These are phyloP conservation scores for Metschnikowia dekortorum DNA, from an alignment of 805 yeast genomes.

Conservation along the genomic window DNA sequence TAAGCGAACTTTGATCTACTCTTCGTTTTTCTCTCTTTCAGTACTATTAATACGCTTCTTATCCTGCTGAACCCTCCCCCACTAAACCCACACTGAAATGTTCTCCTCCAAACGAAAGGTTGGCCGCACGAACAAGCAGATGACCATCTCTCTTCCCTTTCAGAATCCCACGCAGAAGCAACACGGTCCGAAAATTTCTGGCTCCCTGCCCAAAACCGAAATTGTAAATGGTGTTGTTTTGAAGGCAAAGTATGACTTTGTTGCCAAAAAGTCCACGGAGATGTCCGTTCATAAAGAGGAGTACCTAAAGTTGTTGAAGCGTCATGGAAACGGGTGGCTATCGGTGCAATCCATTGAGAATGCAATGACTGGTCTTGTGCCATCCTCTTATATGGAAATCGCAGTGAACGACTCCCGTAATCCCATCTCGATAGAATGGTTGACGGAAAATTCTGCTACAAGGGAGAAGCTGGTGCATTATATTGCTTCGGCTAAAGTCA, in stretches of 20 bases:
- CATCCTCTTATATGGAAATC: slow-evolving; percentile 37
- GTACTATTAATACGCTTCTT: not conserved
- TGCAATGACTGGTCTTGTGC: slow-evolving; percentile 28
- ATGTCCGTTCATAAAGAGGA: slow-evolving; percentile 25
- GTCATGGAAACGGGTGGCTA: slow-evolving; percentile 41
- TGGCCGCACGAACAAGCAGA: not conserved
- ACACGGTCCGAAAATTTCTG: slow-evolving; percentile 19
- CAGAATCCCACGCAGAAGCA: not conserved
- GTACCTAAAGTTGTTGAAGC: slow-evolving; percentile 27
- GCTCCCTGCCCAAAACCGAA: slow-evolving; percentile 23
- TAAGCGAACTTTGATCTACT: not conserved
- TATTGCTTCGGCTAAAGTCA: slow-evolving; percentile 17
- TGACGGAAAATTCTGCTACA: slow-evolving; percentile 15
- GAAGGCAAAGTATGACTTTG: slow-evolving; percentile 28
- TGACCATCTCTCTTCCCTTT: slow-evolving; percentile 1
- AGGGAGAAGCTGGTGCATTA: not conserved
- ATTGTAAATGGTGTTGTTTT: slow-evolving; percentile 20
- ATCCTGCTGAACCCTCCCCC: not conserved
- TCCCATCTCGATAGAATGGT: slow-evolving; percentile 32
- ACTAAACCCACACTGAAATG: not conserved
- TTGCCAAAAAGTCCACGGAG: slow-evolving; percentile 25
- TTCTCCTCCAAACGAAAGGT: slow-evolving; percentile 1
- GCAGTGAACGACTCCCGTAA: slow-evolving; percentile 33
- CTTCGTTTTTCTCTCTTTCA: not conserved
- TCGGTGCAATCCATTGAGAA: slow-evolving; percentile 27